Evolutionary conservation across 352 stramenopile species (phyloP), one percentile per base, ranked within the genome.

Genomic region (Phytophthora sp.): DNA sequence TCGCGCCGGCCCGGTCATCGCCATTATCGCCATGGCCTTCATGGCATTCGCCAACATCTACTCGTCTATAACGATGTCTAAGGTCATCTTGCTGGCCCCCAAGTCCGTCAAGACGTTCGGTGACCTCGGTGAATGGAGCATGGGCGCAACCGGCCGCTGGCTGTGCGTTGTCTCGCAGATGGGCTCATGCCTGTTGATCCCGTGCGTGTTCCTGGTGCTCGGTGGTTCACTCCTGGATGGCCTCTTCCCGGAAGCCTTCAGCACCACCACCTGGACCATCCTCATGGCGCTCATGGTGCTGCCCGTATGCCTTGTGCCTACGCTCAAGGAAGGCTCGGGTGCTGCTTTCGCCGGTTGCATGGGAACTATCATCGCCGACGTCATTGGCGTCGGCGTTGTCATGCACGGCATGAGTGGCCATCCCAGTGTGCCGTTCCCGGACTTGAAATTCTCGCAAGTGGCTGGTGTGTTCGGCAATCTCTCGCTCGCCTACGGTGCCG

Each of bases 11-110:
- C 79, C 79, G 4, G 42, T 50, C n/a, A 74, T 84, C 35, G 80
- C 77, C 13, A 56, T 69, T 11, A 55, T 83, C 17, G 80, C 74
- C 20, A 75, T 87, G 54, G 38, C 79, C 2, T 88, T 90, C 66
- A 90, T 90, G 81, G 78, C 76, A 0, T 76, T 82, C 34, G 77
- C 78, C 66, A 90, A 90, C 62, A 71, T 87, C 50, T 90, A 88
- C 50, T 76, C 81, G 17, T 82, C 77, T 7, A 73, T 90, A 35
- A 50, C 69, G 1, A 75, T 71, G 63, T 85, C 75, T 60, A 88
- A 87, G 58, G 69, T 83, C 17, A 75, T 91, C 57, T 63, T 91
- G 17, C 57, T 76, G 4, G 82, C 82, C 17, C 82, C 82, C 5
- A 62, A 62, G 26, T 71, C 65, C 2, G 78, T 91, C n/a, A 74